Conservation (phyloP, 2,329 filamentous ascomycete genomes). For the Fusarium foetens region DNA sequence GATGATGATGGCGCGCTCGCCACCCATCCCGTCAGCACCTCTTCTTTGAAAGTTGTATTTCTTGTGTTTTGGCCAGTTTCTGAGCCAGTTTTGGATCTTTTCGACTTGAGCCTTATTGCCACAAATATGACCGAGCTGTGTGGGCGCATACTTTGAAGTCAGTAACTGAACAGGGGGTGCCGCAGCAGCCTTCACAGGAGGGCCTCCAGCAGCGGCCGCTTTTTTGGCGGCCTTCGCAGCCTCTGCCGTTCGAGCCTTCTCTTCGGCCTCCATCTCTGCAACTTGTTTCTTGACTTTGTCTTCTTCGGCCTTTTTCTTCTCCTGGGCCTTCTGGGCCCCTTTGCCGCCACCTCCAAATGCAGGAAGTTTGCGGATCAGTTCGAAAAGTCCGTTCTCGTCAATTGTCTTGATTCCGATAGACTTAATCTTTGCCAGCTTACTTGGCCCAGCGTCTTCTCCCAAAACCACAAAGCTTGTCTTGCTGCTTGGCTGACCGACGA, state of each 20-base stretch:
- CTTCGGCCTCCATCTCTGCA: conserved; percentile 85
- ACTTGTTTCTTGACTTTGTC: conserved; percentile 84
- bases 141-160: conserved; percentile 96
- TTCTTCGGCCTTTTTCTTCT: conserved; percentile 87
- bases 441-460: conserved; percentile 90
- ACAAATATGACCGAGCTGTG: conserved; percentile 85
- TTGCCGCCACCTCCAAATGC: conserved; percentile 89
- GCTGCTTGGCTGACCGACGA: conserved; percentile 84
- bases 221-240: conserved; percentile 61
- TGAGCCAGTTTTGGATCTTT: conserved; percentile 88
- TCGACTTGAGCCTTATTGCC: conserved; percentile 93
- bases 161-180: conserved; percentile 75
- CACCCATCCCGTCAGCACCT: conserved; percentile 85
- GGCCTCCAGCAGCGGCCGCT: conserved; percentile 46
- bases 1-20: conserved; percentile 89
- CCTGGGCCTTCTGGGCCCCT: conserved; percentile 84
- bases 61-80: conserved; percentile 80
- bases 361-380: conserved; percentile 82
- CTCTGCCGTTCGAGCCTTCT: conserved; percentile 67
- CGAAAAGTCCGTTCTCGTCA: conserved; percentile 90
- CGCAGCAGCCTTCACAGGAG: conserved; percentile 48
- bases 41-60: conserved; percentile 84
- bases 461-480: conserved; percentile 96
- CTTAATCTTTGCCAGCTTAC: conserved; percentile 88
- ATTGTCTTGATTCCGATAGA: conserved; percentile 88